Evolutionary conservation across 306 rosid genomes (phyloP).

Genomic region (Lathyrus oleraceus): DNA sequence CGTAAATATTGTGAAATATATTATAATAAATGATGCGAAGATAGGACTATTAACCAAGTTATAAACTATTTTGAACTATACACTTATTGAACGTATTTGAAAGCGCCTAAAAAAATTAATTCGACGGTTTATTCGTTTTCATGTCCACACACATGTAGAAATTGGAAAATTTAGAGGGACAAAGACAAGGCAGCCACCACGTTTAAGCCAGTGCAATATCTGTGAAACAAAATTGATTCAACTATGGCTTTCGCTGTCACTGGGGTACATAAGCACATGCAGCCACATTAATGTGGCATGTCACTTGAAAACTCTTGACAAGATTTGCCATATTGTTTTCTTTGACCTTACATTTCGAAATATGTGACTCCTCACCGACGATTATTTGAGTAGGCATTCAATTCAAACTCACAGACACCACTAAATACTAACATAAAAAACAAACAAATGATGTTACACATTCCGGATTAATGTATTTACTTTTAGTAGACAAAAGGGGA

Average conservation of each 20-base stretch:
- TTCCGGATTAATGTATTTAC: neutral
- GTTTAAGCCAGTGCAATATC: conserved; percentile 23
- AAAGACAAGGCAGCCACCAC: conserved; percentile 36
- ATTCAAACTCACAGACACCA: neutral
- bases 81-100: no score
- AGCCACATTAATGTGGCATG: conserved; percentile 19
- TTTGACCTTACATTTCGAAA: conserved; percentile 36
- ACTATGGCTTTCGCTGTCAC: conserved; percentile 7
- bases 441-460: neutral
- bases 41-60: no score
- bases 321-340: conserved; percentile 12
- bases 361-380: conserved; percentile 35
- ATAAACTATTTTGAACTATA: no score
- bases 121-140: neutral
- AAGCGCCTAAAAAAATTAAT: no score
- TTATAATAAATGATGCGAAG: no score
- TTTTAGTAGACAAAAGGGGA: neutral
- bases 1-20: no score
- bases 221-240: neutral
- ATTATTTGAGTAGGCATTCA: neutral
- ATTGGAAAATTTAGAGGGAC: conserved; percentile 25
- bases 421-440: neutral
- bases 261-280: conserved; percentile 31
- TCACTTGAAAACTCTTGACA: conserved; percentile 23
- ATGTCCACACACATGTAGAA: conserved; percentile 4